Conservation (phyloP, 2,329 filamentous ascomycete genomes). For the Cryphonectria parasitica region DNA sequence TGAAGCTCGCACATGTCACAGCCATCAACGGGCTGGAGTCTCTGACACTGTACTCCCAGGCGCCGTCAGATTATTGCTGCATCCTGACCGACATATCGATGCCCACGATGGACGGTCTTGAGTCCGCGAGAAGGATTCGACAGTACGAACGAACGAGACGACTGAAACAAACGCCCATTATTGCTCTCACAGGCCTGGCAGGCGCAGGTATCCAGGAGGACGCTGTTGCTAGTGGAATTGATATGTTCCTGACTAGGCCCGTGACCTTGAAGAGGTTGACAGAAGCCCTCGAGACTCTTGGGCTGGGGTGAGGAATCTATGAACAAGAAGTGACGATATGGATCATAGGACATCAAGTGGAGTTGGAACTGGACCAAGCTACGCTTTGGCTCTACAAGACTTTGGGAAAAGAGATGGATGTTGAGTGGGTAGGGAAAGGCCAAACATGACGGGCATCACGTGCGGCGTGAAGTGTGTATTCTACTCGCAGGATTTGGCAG, state of each 20-base stretch:
- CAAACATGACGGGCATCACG: neutral
- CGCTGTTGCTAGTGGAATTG: constrained; percentile 56
- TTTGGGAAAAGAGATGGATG: neutral
- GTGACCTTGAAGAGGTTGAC: constrained; percentile 44
- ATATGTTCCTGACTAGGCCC: constrained; percentile 60
- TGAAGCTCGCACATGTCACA: constrained; percentile 36
- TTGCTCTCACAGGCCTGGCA: constrained; percentile 58
- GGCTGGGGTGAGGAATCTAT: neutral
- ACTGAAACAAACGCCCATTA: constrained; percentile 48
- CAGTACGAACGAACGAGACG: constrained; percentile 49
- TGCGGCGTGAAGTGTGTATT: neutral
- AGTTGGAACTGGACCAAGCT: neutral
- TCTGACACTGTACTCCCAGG: constrained; percentile 35
- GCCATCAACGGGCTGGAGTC: constrained; percentile 43
- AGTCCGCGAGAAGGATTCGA: constrained; percentile 54
- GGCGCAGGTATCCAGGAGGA: constrained; percentile 55
- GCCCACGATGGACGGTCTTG: constrained; percentile 60
- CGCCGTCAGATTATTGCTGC: constrained; percentile 35
- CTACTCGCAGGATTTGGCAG: neutral
- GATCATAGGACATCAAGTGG: neutral
- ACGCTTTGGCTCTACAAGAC: neutral
- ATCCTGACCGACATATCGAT: constrained; percentile 58
- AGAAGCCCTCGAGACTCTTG: constrained; percentile 23
- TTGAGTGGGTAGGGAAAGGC: neutral
- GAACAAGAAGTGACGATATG: neutral